Percentiles rank a stretch among this genome's conserved stretches.
Evolutionary conservation across 805 yeast species (phyloP).

Genomic region (Spathaspora sp.): DNA sequence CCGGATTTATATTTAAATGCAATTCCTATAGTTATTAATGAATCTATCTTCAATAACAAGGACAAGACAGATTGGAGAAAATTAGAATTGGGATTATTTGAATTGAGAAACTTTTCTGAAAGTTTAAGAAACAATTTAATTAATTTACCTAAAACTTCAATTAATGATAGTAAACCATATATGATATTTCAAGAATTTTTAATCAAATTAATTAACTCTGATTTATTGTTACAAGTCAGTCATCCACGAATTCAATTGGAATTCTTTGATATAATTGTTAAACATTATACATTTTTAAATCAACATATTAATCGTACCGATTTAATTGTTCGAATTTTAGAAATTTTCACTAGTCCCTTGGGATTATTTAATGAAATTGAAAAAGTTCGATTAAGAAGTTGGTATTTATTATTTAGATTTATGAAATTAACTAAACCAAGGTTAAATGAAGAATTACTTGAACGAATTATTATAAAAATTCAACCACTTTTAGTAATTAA

Average conservation of each 20-base stretch:
- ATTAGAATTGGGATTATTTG: slow-evolving; percentile 82
- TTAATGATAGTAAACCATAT: slow-evolving; percentile 64
- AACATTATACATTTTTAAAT: slow-evolving; percentile 64
- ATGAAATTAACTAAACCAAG: slow-evolving; percentile 69
- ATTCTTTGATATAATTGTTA: slow-evolving; percentile 81
- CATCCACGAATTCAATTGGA: slow-evolving; percentile 81
- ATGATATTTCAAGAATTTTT: slow-evolving; percentile 60
- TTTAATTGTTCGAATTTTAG: slow-evolving; percentile 55
- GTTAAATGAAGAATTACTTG: slow-evolving; percentile 46
- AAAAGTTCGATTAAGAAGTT: slow-evolving; percentile 77
- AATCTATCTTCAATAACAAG: slow-evolving; percentile 31
- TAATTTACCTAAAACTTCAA: slow-evolving; percentile 62
- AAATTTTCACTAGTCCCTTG: slow-evolving; percentile 72
- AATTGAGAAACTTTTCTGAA: slow-evolving; percentile 76
- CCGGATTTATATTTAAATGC: slow-evolving; percentile 60
- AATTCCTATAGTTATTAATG: slow-evolving; percentile 57
- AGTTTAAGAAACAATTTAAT: slow-evolving; percentile 74
- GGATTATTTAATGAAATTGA: slow-evolving; percentile 76
- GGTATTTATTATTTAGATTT: slow-evolving; percentile 87
- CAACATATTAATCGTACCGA: slow-evolving; percentile 36
- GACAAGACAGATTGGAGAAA: slow-evolving; percentile 63
- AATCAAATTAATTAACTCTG: slow-evolving; percentile 48
- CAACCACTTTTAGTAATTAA: slow-evolving; percentile 62
- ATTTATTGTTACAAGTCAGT: slow-evolving; percentile 43
- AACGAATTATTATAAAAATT: slow-evolving; percentile 56